Evolutionary conservation across 2,329 filamentous ascomycete genomes (phyloP).

Genomic region (Chalaropsis thielavioides): DNA sequence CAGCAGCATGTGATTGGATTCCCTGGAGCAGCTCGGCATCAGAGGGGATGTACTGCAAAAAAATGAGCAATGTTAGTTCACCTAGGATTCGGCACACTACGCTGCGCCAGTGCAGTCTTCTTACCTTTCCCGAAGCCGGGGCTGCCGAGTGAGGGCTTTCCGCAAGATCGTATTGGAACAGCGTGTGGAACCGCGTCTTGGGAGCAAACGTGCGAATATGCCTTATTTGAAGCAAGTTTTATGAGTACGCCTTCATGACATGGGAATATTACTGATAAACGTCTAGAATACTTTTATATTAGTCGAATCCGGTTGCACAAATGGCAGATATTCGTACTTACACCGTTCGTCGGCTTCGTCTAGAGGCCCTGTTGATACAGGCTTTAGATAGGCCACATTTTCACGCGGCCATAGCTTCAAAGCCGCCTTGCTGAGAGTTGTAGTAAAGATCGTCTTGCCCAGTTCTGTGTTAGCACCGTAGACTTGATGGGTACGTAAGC

Average conservation of each 20-base stretch:
- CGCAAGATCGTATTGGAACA: conserved; percentile 59
- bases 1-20: conserved; percentile 32
- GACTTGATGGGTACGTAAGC: conserved; percentile 55
- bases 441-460: conserved; percentile 70
- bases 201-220: conserved; percentile 48
- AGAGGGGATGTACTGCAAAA: conserved; percentile 33
- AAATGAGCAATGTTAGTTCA: background rate
- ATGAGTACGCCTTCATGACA: background rate
- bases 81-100: background rate
- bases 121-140: conserved; percentile 30
- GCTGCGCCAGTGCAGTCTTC: conserved; percentile 5
- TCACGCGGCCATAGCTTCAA: conserved; percentile 32
- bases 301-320: background rate
- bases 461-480: conserved; percentile 77
- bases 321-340: conserved; percentile 20
- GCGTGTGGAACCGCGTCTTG: conserved; percentile 34
- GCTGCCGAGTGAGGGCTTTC: conserved; percentile 69
- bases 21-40: conserved; percentile 36
- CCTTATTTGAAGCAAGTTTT: conserved; percentile 26
- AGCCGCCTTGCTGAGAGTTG: conserved; percentile 52
- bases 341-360: conserved; percentile 59
- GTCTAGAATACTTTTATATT: background rate
- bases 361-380: conserved; percentile 60
- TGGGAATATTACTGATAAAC: background rate
- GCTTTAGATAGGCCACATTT: conserved; percentile 56